Evolutionary conservation across 2,329 filamentous ascomycete species (phyloP).

Genomic region (Alternaria sp.): DNA sequence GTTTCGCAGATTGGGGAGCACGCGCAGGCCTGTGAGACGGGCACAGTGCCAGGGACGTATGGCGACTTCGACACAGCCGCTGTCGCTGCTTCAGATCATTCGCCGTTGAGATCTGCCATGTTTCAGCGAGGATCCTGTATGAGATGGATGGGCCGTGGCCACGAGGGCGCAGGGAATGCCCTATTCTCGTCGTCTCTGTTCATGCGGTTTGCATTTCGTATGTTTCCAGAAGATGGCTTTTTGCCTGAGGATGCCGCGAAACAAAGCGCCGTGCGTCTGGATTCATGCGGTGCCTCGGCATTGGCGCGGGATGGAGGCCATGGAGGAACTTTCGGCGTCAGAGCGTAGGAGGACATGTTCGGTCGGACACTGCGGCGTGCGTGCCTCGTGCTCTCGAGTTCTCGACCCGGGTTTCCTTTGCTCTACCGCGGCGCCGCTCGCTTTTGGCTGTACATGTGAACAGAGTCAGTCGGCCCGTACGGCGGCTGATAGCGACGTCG

Average conservation of each 20-base stretch:
- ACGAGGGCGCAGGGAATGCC: background rate
- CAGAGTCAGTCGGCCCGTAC: background rate
- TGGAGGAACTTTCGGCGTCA: constrained; percentile 2
- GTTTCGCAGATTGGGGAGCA: constrained; percentile 14
- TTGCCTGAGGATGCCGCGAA: background rate
- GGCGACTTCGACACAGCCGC: constrained; percentile 7
- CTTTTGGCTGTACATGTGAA: constrained; percentile 1
- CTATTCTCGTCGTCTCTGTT: background rate
- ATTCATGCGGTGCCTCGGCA: constrained; percentile 7
- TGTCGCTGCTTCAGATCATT: constrained; percentile 16
- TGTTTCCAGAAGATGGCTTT: constrained; percentile 3
- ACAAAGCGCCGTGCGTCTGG: background rate
- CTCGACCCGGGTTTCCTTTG: background rate
- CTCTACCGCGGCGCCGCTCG: background rate
- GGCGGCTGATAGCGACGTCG: constrained; percentile 1
- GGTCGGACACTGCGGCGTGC: constrained; percentile 1
- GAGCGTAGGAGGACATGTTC: background rate
- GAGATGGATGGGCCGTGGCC: background rate
- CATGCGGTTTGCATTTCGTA: constrained; percentile 1
- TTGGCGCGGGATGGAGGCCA: background rate
- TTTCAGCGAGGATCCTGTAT: constrained; percentile 15
- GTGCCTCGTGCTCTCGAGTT: background rate
- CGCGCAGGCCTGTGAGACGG: constrained; percentile 12
- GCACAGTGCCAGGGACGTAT: constrained; percentile 16
- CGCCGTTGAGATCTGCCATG: constrained; percentile 15